phyloP scores from a whole-genome alignment of 352 stramenopile genomes.

The Phytopythium ostracodes region DNA sequence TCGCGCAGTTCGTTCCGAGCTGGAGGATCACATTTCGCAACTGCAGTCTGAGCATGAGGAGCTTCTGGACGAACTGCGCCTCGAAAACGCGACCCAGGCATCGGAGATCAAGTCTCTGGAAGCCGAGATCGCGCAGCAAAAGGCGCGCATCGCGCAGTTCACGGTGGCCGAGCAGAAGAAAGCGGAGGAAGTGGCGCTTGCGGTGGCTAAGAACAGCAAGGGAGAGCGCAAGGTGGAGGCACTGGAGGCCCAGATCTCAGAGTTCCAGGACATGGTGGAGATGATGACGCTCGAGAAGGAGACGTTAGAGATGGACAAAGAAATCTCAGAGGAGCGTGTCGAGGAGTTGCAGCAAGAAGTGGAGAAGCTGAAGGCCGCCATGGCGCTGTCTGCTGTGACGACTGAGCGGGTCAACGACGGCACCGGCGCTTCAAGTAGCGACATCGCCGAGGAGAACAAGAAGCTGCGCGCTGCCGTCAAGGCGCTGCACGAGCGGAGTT shows the following conservation, averaged over 20 bases:
- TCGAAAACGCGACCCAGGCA: slow-evolving; percentile 55
- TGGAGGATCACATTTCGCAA: slow-evolving; percentile 62
- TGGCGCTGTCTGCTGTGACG: slow-evolving; percentile 43
- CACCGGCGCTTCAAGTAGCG: slow-evolving; percentile 6
- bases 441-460: slow-evolving; percentile 75
- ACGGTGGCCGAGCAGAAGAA: slow-evolving; percentile 70
- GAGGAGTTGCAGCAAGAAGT: slow-evolving; percentile 71
- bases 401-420: slow-evolving; percentile 29
- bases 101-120: slow-evolving; percentile 64
- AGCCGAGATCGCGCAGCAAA: slow-evolving; percentile 63
- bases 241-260: slow-evolving; percentile 55
- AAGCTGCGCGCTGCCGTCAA: slow-evolving; percentile 82
- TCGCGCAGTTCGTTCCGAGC: slow-evolving; percentile 43
- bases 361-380: slow-evolving; percentile 64
- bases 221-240: slow-evolving; percentile 65
- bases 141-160: slow-evolving; percentile 60
- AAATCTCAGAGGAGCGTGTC: slow-evolving; percentile 81
- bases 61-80: slow-evolving; percentile 44
- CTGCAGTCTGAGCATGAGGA: slow-evolving; percentile 50
- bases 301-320: slow-evolving; percentile 85
- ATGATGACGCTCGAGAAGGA: slow-evolving; percentile 86
- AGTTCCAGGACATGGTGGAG: slow-evolving; percentile 83
- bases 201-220: slow-evolving; percentile 65
- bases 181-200: slow-evolving; percentile 67
- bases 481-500: slow-evolving; percentile 72